These are phyloP conservation scores for Epichloe scottii DNA, from an alignment of 2,329 filamentous ascomycete species.

Conservation along the genomic window DNA sequence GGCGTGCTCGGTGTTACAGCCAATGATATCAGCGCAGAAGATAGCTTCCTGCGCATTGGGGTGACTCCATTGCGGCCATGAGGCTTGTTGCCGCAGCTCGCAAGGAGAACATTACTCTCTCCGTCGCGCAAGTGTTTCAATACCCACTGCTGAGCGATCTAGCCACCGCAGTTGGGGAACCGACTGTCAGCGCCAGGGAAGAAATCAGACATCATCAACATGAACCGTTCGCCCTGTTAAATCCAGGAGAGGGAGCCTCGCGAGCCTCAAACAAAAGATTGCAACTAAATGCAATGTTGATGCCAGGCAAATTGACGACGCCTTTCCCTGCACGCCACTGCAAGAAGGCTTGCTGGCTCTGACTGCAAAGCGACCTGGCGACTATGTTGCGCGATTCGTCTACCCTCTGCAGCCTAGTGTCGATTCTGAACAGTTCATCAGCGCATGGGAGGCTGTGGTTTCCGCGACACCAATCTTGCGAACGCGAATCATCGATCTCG, in stretches of 20 bases:
- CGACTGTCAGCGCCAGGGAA: neutral
- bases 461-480: conserved; percentile 26
- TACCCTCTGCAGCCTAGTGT: conserved; percentile 20
- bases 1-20: conserved; percentile 5
- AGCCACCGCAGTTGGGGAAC: neutral
- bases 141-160: conserved; percentile 6
- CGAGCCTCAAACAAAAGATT: neutral
- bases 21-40: conserved; percentile 21
- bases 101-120: conserved; percentile 22
- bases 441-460: conserved; percentile 24
- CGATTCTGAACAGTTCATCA: conserved; percentile 19
- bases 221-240: conserved; percentile 3
- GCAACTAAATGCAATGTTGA: conserved; percentile 2
- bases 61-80: conserved; percentile 35
- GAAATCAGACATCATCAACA: neutral
- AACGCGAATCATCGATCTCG: conserved; percentile 27
- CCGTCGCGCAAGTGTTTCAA: conserved; percentile 29
- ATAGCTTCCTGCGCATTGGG: conserved; percentile 36
- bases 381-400: conserved; percentile 35
- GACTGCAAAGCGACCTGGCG: conserved; percentile 27
- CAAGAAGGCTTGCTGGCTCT: conserved; percentile 39
- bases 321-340: conserved; percentile 37
- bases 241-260: neutral
- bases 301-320: conserved; percentile 25
- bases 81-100: conserved; percentile 22